A percentile compares a stretch with the other conserved stretches of the same genome.
phyloP scores from a whole-genome alignment of 2,329 filamentous ascomycete species.

The Purpureocillium takamizusanense region DNA sequence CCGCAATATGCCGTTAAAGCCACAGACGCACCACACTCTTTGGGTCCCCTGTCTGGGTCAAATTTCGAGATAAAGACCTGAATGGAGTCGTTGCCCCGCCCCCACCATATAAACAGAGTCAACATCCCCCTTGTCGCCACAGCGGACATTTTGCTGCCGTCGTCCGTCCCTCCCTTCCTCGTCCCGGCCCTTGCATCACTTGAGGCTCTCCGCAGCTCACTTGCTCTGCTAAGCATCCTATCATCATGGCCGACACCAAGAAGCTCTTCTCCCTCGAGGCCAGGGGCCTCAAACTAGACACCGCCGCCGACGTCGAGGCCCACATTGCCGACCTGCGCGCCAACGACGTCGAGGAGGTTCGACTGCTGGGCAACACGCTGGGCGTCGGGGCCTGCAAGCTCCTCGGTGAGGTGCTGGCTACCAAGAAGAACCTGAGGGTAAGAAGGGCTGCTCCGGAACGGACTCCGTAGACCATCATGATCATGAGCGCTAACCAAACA shows the following conservation, averaged over 20 bases:
- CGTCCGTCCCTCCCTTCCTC: conserved; percentile 3
- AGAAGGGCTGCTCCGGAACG: conserved; percentile 7
- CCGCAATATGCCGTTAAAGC: too few relatives aligned
- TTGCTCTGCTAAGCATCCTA: conserved; percentile 1
- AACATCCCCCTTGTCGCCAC: conserved; percentile 1
- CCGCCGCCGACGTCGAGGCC: conserved; percentile 74
- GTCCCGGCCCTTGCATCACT: conserved; percentile 1
- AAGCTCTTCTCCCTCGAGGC: conserved; percentile 86
- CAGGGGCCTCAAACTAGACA: conserved; percentile 87
- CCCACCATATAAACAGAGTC: conserved; percentile 14
- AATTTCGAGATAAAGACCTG: conserved; percentile 1
- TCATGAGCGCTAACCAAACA: neutral
- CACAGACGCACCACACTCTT: too few relatives aligned
- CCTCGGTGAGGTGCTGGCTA: conserved; percentile 72
- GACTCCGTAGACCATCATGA: too few relatives aligned
- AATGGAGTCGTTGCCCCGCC: conserved; percentile 14
- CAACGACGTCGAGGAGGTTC: conserved; percentile 75
- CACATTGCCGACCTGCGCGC: conserved; percentile 69
- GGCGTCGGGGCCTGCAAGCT: conserved; percentile 81
- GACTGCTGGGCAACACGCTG: conserved; percentile 83
- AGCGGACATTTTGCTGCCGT: neutral
- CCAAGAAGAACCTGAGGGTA: conserved; percentile 76
- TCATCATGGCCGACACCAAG: conserved; percentile 21
- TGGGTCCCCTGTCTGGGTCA: neutral
- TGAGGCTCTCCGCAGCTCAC: conserved; percentile 1